Evolutionary conservation across 176 grass and related monocot genomes (phyloP), one percentile per base, ranked within the genome.

Genomic region (Cenchrus fungigraminus): DNA sequence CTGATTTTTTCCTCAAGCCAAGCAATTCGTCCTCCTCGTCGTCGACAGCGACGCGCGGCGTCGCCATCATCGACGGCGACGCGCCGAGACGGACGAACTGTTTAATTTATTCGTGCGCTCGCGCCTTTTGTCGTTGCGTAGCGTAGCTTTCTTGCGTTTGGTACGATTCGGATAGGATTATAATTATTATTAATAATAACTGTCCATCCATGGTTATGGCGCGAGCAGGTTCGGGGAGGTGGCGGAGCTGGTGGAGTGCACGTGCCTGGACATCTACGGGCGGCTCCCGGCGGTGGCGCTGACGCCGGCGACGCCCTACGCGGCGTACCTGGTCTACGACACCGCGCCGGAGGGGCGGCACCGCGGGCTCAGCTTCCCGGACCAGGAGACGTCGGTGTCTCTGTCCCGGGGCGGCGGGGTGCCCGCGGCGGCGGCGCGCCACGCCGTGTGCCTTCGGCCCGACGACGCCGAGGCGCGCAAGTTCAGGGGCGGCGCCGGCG

Each of bases 221-320:
- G 37, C 37, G 37, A 40, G 17, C 65, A 90, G 89, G 57, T 87
- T 87, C 42, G 76, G 5, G 0, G 84, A 90, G 40, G 79, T 87
- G 80, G 89, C 67, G 16, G 78, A 91, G 84, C 79, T 91, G 37
- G 29, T 73, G 40, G 19, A 58, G 28, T 82, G 84, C 84, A 83
- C 84, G n/a, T 60, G 79, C 68, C 53, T 91, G 37, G 84, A 91
- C 79, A 79, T 91, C 79, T 76, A 87, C 57, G 57, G 72, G 0
- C 59, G 47, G 11, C 74, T 90, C 0, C 79, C 78, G 1, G 6
- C 46, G 6, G 17, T 29, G 9, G 7, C 50, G 25, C 57, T 90
- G 2, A 87, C 84, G 32, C 83, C 79, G 50, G 45, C 43, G 47
- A 87, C 73, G 2, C 1, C 22, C 1, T 90, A 90, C 69, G 79